Percentiles rank a stretch among this genome's conserved stretches.
Evolutionary conservation across 2,329 filamentous ascomycete species (phyloP).

Genomic region (Chrysosphaeria jannelii): DNA sequence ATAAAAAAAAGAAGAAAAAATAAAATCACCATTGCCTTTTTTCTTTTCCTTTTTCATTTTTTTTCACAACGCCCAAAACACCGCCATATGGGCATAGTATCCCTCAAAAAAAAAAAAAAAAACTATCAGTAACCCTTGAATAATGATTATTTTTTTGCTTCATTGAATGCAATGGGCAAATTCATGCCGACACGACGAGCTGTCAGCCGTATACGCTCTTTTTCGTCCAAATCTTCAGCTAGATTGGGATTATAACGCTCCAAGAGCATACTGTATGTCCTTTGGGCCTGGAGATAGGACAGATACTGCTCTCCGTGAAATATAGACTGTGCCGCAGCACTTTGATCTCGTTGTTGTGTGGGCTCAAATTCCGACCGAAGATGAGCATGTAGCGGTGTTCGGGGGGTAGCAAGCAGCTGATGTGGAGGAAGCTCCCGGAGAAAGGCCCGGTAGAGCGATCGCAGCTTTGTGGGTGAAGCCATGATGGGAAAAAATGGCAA

Average conservation of each 20-base stretch:
- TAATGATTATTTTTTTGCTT: conserved; percentile 1
- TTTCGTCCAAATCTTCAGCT: conserved; percentile 36
- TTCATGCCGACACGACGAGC: conserved; percentile 78
- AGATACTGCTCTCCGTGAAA: conserved; percentile 44
- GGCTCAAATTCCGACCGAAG: conserved; percentile 30
- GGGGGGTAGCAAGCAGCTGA: conserved; percentile 19
- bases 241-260: conserved; percentile 89
- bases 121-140: not conserved
- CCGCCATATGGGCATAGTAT: not conserved
- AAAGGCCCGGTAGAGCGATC: conserved; percentile 62
- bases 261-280: conserved; percentile 49
- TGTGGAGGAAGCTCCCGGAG: conserved; percentile 68
- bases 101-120: conserved; percentile 1
- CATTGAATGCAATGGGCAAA: conserved; percentile 32
- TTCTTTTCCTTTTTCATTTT: not conserved
- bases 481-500: conserved; percentile 1
- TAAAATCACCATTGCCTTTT: not conserved
- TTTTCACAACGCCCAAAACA: conserved; percentile 1
- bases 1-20: no score
- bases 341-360: no score
- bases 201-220: conserved; percentile 59
- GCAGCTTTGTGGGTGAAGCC: conserved; percentile 14
- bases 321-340: conserved; percentile 2
- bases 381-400: conserved; percentile 37
- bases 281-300: conserved; percentile 59